Conservation (phyloP, 73 alveolate species). For the Paramecium biaurelia region DNA sequence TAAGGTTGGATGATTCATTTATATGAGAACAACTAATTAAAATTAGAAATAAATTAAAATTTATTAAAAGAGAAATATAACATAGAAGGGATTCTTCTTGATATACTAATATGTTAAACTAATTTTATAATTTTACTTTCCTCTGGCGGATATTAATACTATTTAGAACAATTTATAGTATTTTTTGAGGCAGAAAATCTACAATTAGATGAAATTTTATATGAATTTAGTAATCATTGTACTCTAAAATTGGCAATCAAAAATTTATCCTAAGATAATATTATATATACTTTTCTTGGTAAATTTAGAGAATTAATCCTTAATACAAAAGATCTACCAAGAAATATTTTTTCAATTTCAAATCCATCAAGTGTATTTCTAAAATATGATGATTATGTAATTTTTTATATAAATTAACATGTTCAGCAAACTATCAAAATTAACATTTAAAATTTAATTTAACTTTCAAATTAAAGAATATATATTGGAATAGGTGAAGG, state of each 20-base stretch:
- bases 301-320: neutral
- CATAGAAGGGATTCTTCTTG: neutral
- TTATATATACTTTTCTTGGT: neutral
- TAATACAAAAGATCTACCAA: neutral
- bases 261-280: neutral
- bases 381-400: neutral
- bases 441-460: neutral
- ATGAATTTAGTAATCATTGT: neutral
- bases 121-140: neutral
- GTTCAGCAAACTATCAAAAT: neutral
- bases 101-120: neutral
- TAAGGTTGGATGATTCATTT: neutral
- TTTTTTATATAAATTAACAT: neutral
- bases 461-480: neutral
- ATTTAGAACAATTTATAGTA: neutral
- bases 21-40: neutral
- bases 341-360: neutral
- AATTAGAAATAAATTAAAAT: neutral
- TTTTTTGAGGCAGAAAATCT: neutral
- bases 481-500: neutral
- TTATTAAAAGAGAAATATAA: neutral
- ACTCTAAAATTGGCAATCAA: neutral
- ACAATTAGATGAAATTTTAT: neutral
- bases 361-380: neutral
- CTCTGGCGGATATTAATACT: neutral